Percentiles rank a stretch among this genome's conserved stretches.
phyloP scores from a whole-genome alignment of 371 early-diverging fungal species.

The Cokeromyces recurvatus region DNA sequence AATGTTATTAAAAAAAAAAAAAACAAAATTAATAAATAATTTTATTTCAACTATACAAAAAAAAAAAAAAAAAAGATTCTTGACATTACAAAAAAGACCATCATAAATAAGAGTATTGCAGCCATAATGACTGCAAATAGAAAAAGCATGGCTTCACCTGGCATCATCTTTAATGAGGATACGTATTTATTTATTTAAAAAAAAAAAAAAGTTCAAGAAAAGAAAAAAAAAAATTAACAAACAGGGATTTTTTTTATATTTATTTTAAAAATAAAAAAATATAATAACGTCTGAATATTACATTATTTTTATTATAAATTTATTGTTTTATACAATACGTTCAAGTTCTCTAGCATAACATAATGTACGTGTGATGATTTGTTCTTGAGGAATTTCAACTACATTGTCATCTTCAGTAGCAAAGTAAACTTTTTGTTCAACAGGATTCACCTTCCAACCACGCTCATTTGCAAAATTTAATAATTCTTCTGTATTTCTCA shows the following conservation, averaged over 20 bases:
- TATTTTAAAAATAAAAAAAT: too few relatives aligned
- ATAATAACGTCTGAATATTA: too few relatives aligned
- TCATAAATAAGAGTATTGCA: constrained; percentile 84
- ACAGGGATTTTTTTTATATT: too few relatives aligned
- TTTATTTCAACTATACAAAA: too few relatives aligned
- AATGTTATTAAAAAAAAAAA: constrained; percentile 3
- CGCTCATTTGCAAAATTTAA: constrained; percentile 73
- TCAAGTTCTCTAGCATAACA: constrained; percentile 93
- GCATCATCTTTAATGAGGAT: constrained; percentile 43
- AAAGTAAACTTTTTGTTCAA: constrained; percentile 81
- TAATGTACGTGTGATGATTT: constrained; percentile 80
- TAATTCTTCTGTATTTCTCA: constrained; percentile 74
- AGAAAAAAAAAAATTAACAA: too few relatives aligned
- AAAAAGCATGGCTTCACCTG: constrained; percentile 75
- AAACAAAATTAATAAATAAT: constrained; percentile 3
- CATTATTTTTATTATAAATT: too few relatives aligned
- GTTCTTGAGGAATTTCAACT: constrained; percentile 75
- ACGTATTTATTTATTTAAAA: neutral
- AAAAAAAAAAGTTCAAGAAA: neutral
- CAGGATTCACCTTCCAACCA: constrained; percentile 80
- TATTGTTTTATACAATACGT: constrained; percentile 78
- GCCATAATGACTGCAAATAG: constrained; percentile 89
- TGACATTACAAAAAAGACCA: constrained; percentile 93
- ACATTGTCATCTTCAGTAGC: constrained; percentile 54
- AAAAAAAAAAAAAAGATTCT: too few relatives aligned